Evolutionary conservation across 495 filamentous ascomycete species (phyloP).

Genomic region (Neurospora hispaniola): DNA sequence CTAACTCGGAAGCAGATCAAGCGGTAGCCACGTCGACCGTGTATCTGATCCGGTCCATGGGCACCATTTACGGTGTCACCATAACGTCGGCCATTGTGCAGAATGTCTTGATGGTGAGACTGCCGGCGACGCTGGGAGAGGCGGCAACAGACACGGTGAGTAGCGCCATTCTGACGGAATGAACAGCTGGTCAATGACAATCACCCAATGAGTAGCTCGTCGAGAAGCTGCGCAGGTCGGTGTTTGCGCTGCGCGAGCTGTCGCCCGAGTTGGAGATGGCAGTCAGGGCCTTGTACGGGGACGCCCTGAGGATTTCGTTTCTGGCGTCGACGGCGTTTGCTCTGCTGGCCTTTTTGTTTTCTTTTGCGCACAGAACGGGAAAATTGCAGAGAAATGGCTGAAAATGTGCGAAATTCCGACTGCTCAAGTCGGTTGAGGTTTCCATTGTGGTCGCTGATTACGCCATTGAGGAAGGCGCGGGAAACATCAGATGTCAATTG

Average conservation of each 20-base stretch:
- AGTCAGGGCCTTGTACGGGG: slow-evolving; percentile 38
- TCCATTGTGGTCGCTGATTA: no score
- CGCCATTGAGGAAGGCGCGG: not conserved
- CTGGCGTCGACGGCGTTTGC: slow-evolving; percentile 36
- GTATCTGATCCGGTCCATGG: slow-evolving; percentile 53
- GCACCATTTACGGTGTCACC: slow-evolving; percentile 54
- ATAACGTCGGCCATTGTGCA: slow-evolving; percentile 52
- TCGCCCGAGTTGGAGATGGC: slow-evolving; percentile 37
- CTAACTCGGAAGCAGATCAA: slow-evolving; percentile 38
- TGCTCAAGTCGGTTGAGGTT: not conserved
- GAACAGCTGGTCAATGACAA: no score
- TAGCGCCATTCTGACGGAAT: not conserved
- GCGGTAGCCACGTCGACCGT: slow-evolving; percentile 56
- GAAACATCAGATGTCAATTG: not conserved
- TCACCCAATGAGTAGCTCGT: slow-evolving; percentile 26
- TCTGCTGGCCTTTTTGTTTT: slow-evolving; percentile 21
- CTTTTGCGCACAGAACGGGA: slow-evolving; percentile 18
- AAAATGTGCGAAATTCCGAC: not conserved
- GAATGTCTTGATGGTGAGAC: slow-evolving; percentile 45
- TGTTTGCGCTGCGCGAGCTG: slow-evolving; percentile 39
- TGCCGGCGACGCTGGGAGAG: slow-evolving; percentile 41
- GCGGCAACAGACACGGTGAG: slow-evolving; percentile 20
- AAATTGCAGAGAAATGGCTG: slow-evolving; percentile 12
- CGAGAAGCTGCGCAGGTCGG: slow-evolving; percentile 43
- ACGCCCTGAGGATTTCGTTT: slow-evolving; percentile 40